phyloP scores from a whole-genome alignment of 805 yeast species.

The Saccharomycopsis malanga region DNA sequence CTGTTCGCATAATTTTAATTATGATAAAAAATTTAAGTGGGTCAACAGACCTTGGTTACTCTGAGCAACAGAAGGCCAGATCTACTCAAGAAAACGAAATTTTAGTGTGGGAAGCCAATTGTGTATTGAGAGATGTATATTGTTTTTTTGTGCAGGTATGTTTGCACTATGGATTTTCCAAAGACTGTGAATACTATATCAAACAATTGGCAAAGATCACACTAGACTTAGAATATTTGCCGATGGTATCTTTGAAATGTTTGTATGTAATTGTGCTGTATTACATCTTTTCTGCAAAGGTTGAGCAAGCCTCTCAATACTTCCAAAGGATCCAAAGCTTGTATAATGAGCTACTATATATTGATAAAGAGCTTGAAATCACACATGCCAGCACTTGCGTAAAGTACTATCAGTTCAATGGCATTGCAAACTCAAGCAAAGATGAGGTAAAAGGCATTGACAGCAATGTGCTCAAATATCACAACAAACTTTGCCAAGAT shows the following conservation, averaged over 20 bases:
- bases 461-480: not conserved
- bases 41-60: not conserved
- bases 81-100: not conserved
- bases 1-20: conserved; percentile 7
- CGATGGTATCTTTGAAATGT: conserved; percentile 24
- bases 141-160: conserved; percentile 33
- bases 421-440: not conserved
- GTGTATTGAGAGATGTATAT: conserved; percentile 21
- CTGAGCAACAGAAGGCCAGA: not conserved
- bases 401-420: not conserved
- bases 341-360: conserved; percentile 16
- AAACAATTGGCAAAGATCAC: conserved; percentile 40
- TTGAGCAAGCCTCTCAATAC: conserved; percentile 20
- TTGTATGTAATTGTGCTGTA: conserved; percentile 25
- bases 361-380: conserved; percentile 22
- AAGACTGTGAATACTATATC: conserved; percentile 50
- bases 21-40: conserved; percentile 16
- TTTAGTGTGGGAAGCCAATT: not conserved
- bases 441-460: not conserved
- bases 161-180: conserved; percentile 46
- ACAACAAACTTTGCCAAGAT: not conserved
- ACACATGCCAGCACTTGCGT: conserved; percentile 20
- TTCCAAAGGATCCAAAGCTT: conserved; percentile 16
- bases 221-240: conserved; percentile 25
- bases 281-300: conserved; percentile 20